Conservation (phyloP, 495 filamentous ascomycete species). For the Aspergillus affinis region DNA sequence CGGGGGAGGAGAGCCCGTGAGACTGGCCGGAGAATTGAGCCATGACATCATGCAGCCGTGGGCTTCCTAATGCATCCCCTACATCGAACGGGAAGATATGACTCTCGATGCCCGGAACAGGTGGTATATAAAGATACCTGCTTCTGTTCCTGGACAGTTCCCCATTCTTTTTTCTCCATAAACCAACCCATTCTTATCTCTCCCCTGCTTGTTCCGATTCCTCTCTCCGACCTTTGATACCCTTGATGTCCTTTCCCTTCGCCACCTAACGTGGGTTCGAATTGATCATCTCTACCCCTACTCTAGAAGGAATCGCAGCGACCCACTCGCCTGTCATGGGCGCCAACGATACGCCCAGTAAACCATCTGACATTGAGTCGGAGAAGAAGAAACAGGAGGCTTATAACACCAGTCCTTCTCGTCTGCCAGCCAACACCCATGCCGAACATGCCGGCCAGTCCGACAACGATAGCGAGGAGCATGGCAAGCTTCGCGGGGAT, state of each 20-base stretch:
- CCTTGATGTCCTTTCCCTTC: neutral
- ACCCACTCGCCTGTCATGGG: conserved; percentile 1
- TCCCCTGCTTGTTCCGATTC: neutral
- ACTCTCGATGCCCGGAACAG: neutral
- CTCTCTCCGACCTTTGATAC: neutral
- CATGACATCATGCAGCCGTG: conserved; percentile 14
- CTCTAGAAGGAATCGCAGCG: neutral
- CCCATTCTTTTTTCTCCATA: neutral
- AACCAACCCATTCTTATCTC: neutral
- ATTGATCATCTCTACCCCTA: neutral
- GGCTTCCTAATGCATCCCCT: conserved; percentile 5
- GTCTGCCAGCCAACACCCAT: conserved; percentile 15
- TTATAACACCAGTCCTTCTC: conserved; percentile 12
- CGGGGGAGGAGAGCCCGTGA: neutral
- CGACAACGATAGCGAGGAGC: conserved; percentile 19
- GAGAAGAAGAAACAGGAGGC: conserved; percentile 8
- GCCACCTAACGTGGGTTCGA: neutral
- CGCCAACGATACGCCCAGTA: neutral
- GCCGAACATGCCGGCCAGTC: conserved; percentile 25
- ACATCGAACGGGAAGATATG: neutral
- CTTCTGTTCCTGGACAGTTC: conserved; percentile 1
- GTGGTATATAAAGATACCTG: neutral
- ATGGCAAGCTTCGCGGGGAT: conserved; percentile 19
- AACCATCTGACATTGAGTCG: neutral
- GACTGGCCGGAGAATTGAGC: neutral